Conservation (phyloP, 2,329 filamentous ascomycete species). For the Xylaria sp. region DNA sequence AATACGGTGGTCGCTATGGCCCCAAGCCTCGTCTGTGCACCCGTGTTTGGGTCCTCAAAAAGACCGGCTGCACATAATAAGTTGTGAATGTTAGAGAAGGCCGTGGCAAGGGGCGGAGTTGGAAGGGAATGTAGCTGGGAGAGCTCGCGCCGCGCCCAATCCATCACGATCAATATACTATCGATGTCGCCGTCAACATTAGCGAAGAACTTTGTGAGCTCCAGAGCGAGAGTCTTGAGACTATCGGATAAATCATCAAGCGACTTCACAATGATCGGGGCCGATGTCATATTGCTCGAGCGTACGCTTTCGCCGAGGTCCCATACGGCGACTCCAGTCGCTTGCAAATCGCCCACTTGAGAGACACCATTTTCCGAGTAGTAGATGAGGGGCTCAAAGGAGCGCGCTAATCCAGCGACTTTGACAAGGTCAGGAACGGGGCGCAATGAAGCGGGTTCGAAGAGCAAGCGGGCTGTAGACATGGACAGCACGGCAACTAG, state of each 20-base stretch:
- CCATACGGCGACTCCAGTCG: conserved; percentile 93
- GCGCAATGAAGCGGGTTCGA: conserved; percentile 73
- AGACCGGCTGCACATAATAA: conserved; percentile 74
- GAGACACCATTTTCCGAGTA: conserved; percentile 90
- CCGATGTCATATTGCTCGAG: conserved; percentile 89
- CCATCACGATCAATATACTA: conserved; percentile 92
- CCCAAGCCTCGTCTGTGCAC: conserved; percentile 75
- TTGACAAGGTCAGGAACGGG: conserved; percentile 89
- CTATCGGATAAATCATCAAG: conserved; percentile 88
- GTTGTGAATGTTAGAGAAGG: conserved; percentile 86
- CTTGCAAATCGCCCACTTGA: conserved; percentile 88
- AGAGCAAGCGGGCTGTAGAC: conserved; percentile 71
- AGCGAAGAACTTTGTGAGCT: conserved; percentile 91
- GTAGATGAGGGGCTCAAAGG: conserved; percentile 93
- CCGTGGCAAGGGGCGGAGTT: conserved; percentile 72
- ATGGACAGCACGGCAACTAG: conserved; percentile 73
- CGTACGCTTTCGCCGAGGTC: conserved; percentile 92
- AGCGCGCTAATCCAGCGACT: conserved; percentile 86
- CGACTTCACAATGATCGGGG: conserved; percentile 84
- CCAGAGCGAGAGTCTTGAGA: conserved; percentile 83
- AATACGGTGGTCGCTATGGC: conserved; percentile 77
- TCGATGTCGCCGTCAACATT: conserved; percentile 95
- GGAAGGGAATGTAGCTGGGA: conserved; percentile 72
- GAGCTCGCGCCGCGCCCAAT: conserved; percentile 91
- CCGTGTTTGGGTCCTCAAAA: conserved; percentile 63